phyloP scores from a whole-genome alignment of 805 yeast genomes.

The Saturnispora galanensis region DNA sequence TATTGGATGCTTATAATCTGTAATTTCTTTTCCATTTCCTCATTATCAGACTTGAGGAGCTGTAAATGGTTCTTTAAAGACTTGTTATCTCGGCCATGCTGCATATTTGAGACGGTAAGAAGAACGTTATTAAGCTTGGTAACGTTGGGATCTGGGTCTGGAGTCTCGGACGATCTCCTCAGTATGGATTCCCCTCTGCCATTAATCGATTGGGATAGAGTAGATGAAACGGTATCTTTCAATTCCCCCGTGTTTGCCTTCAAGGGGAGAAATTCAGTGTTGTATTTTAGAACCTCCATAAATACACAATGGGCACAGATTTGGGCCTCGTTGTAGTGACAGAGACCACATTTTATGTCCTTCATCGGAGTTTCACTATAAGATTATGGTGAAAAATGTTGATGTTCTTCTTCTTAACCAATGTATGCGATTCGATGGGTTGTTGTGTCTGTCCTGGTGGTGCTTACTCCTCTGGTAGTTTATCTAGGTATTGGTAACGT shows the following conservation, averaged over 20 bases:
- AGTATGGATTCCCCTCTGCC: background rate
- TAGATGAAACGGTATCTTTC: background rate
- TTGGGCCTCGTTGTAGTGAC: background rate
- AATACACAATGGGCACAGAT: conserved; percentile 1
- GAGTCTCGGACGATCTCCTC: background rate
- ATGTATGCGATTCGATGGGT: background rate
- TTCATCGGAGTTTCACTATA: background rate
- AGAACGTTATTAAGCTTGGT: conserved; percentile 1
- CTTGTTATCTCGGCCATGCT: background rate
- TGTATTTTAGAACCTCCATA: background rate
- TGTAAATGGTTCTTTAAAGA: background rate
- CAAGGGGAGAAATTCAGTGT: background rate
- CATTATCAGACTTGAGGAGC: background rate
- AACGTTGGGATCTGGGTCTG: background rate
- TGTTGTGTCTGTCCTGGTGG: background rate
- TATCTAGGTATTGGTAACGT: conserved; percentile 45
- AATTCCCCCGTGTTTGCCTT: background rate
- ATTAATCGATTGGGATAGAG: background rate
- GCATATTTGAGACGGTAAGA: conserved; percentile 3
- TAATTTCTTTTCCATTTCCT: background rate
- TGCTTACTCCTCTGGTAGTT: conserved; percentile 14
- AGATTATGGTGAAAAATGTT: background rate
- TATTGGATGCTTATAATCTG: background rate
- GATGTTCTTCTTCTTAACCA: no score
- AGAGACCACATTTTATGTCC: background rate